Evolutionary conservation across 495 filamentous ascomycete species (phyloP).

Genomic region (Penicillium salamii): DNA sequence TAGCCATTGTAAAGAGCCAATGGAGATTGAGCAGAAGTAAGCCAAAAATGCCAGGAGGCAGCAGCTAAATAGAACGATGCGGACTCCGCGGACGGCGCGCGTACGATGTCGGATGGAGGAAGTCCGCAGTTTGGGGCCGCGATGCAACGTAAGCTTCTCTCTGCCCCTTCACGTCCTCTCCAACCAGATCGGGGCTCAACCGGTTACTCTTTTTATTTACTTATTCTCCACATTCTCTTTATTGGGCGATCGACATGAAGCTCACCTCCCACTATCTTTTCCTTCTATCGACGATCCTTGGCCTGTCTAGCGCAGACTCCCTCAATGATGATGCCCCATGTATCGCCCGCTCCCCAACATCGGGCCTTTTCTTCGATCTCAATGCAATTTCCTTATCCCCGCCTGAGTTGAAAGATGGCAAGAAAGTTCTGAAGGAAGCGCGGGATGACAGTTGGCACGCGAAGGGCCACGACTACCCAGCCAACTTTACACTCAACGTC

Average conservation of each 20-base stretch:
- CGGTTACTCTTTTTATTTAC: no score
- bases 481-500: constrained; percentile 95
- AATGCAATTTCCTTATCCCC: constrained; percentile 64
- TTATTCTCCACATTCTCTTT: constrained; percentile 6
- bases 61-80: constrained; percentile 14
- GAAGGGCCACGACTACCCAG: constrained; percentile 76
- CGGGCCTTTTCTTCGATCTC: constrained; percentile 86
- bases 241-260: constrained; percentile 16
- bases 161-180: constrained; percentile 6
- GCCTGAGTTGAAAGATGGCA: constrained; percentile 48
- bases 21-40: constrained; percentile 2
- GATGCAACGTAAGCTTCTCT: constrained; percentile 20
- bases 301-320: constrained; percentile 22
- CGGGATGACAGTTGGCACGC: constrained; percentile 76
- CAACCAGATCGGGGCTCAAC: neutral
- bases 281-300: constrained; percentile 16
- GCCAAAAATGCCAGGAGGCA: neutral
- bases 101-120: constrained; percentile 24
- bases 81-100: constrained; percentile 5
- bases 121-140: constrained; percentile 3
- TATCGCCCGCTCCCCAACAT: constrained; percentile 70
- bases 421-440: constrained; percentile 57
- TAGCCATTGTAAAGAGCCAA: neutral
- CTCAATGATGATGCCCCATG: constrained; percentile 54
- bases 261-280: constrained; percentile 19